Evolutionary conservation across 75 land plant genomes (phyloP).

Genomic region (Cryptomeria japonica): DNA sequence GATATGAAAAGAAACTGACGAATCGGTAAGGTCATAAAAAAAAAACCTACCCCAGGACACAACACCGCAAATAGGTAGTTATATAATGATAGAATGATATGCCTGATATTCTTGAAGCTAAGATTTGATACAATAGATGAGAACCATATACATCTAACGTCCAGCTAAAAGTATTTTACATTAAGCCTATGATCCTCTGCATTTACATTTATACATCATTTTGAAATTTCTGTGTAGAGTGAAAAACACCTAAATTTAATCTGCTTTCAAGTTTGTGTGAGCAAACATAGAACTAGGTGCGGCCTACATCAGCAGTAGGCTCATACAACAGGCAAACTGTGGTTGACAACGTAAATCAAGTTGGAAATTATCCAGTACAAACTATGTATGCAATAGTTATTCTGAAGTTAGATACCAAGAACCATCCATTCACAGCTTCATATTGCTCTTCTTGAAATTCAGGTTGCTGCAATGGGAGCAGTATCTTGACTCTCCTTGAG

Average conservation of each 20-base stretch:
- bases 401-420: neutral
- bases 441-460: slow-evolving; percentile 23
- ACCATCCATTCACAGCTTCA: neutral
- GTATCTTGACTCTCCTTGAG: slow-evolving; percentile 24
- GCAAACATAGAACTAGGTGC: neutral
- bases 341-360: neutral
- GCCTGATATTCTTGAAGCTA: neutral
- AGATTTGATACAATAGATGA: neutral
- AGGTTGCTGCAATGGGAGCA: slow-evolving; percentile 1
- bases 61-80: neutral
- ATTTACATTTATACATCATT: neutral
- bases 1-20: no score
- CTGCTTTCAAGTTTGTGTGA: neutral
- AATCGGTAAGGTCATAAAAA: no score
- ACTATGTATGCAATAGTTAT: neutral
- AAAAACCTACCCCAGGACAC: no score
- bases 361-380: neutral
- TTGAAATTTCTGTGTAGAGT: neutral
- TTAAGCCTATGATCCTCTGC: neutral
- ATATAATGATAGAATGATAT: neutral
- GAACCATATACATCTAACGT: neutral
- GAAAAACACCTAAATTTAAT: neutral
- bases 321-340: neutral
- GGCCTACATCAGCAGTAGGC: no score
- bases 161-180: neutral